Base-by-base conservation (phyloP, 805 yeast genomes). In the Wickerhamiella azyma region DNA sequence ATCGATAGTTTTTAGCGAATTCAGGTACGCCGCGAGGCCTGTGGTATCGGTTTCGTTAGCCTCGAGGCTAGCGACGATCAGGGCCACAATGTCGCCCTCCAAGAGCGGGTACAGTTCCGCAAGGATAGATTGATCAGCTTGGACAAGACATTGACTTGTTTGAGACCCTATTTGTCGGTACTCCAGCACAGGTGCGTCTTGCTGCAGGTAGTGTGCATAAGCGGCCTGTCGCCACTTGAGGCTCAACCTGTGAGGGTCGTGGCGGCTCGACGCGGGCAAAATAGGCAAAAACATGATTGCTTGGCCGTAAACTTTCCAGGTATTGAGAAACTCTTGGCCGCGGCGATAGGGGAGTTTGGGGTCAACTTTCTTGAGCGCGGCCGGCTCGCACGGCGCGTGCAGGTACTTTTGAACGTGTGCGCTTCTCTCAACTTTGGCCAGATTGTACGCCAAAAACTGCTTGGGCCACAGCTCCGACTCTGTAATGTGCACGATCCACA, bases 201-300 rank as follows among this genome's bases (percentile, higher is more conserved):
- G 36, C 9, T 29, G 35, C 32, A 35, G 28, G n/a, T 26, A 11
- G 14, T 18, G 39, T n/a, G 40, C 40, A 26, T 32, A 42, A 2
- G 36, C 40, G 13, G 39, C 40, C 7, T 18, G 14, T 3, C 45
- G 45, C 28, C 19, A 36, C 29, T 26, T 35, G 13, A 17, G 4
- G 24, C 37, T 18, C 11, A 17, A 8, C 19, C 3, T 24, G 28
- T 17, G 36, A 19, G 16, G 35, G 24, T 36, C 18, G 3, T 13
- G 28, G 29, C 5, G 29, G 37, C 10, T 40, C 29, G 24, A 21
- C 8, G 29, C 37, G 19, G 41, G 41, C 35, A 40, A 37, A 18
- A 40, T 32, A 11, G 43, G 33, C 37, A 40, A 14, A 19, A 40
- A 40, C 43, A 40, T 40, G 17, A 30, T 30, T n/a, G 37, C 28